Evolutionary conservation across 768 basidiomycete species (phyloP).

Genomic region (Mycena leptocephala): DNA sequence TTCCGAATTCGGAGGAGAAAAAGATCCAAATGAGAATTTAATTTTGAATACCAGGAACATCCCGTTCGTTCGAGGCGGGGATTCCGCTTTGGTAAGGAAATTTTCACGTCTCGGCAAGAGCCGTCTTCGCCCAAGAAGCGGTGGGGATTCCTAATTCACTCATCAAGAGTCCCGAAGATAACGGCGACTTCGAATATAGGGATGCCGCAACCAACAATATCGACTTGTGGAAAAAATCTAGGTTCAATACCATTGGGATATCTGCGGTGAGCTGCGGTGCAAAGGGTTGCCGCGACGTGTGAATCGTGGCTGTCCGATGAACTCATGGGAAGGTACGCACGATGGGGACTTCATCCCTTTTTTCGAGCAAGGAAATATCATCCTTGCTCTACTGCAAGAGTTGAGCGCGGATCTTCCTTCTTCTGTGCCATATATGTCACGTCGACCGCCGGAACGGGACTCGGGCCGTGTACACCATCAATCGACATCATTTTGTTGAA

Average conservation of each 20-base stretch:
- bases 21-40: no score
- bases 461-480: background rate
- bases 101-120: no score
- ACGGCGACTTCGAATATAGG: background rate
- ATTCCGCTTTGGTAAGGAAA: background rate
- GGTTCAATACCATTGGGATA: background rate
- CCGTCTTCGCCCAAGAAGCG: no score
- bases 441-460: background rate
- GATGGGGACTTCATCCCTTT: background rate
- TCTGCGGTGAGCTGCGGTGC: background rate
- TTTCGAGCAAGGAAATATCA: background rate
- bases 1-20: no score
- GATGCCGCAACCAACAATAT: background rate
- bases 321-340: background rate
- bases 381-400: no score
- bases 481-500: background rate
- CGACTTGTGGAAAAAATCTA: background rate
- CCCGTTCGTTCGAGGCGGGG: background rate
- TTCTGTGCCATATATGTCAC: no score
- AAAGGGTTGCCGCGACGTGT: background rate
- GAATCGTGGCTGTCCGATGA: background rate
- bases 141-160: no score
- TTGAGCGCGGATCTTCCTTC: no score
- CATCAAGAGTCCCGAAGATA: no score
- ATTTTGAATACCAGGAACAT: no score